These are phyloP conservation scores for Auxenochlorella protothecoides DNA, from an alignment of 139 green algal species.

Conservation along the genomic window DNA sequence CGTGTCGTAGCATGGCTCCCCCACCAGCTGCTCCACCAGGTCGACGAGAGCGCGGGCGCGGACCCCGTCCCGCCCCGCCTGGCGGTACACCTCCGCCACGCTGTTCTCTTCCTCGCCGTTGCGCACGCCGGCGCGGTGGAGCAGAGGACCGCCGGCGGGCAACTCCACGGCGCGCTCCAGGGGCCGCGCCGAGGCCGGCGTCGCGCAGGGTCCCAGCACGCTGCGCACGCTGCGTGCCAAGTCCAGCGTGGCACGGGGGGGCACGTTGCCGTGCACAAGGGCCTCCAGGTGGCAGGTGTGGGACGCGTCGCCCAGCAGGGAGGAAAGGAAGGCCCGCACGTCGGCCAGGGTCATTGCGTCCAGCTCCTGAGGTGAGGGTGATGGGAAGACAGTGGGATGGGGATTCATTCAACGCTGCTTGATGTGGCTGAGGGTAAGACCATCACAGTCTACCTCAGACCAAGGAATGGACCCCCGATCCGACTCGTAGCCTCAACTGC, in stretches of 20 bases:
- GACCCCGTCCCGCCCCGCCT: constrained; percentile 29
- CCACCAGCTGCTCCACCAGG: constrained; percentile 59
- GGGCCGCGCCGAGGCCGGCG: constrained; percentile 14
- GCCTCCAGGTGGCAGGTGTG: constrained; percentile 35
- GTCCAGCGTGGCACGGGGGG: constrained; percentile 25
- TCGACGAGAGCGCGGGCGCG: constrained; percentile 47
- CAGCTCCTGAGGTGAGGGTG: constrained; percentile 4
- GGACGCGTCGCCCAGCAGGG: constrained; percentile 21
- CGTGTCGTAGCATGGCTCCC: constrained; percentile 70
- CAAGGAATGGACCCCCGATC: too few species aligned
- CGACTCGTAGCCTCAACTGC: constrained; percentile 3
- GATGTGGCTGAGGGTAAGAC: too few species aligned
- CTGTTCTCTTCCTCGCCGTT: constrained; percentile 79
- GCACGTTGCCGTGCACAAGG: constrained; percentile 76
- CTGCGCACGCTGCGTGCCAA: constrained; percentile 9
- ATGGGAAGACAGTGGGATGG: too few species aligned
- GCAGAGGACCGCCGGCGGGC: constrained; percentile 7
- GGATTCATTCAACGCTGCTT: too few species aligned
- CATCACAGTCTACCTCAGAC: too few species aligned
- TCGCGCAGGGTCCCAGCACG: neutral
- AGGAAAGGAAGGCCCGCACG: constrained; percentile 16
- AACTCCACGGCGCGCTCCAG: constrained; percentile 38
- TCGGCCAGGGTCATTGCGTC: constrained; percentile 7
- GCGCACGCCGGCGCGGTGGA: constrained; percentile 9
- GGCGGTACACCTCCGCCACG: constrained; percentile 71